These are phyloP conservation scores for Trametes maxima DNA, from an alignment of 768 basidiomycete species.

Conservation along the genomic window DNA sequence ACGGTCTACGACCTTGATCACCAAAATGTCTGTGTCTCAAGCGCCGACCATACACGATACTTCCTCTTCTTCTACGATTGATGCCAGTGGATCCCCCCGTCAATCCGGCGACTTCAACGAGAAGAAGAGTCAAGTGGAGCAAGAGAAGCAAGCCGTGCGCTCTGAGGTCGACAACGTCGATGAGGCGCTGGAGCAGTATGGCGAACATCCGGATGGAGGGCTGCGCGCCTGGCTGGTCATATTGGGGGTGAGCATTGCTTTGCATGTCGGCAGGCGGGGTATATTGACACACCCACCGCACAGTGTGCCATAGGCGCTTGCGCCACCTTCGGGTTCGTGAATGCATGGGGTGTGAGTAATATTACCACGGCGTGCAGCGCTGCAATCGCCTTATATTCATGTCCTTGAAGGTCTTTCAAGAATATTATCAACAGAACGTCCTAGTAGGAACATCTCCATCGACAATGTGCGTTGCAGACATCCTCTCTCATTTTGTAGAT, in stretches of 20 bases:
- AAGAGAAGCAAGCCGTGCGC: slow-evolving; percentile 1
- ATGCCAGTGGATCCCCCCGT: background rate
- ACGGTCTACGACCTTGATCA: background rate
- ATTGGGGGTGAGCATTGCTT: slow-evolving; percentile 37
- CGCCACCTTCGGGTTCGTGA: slow-evolving; percentile 68
- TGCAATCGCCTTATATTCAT: background rate
- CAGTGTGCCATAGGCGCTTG: slow-evolving; percentile 40
- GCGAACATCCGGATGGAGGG: slow-evolving; percentile 47
- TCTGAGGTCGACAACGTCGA: slow-evolving; percentile 16
- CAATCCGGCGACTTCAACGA: slow-evolving; percentile 10
- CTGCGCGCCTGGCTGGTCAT: slow-evolving; percentile 47
- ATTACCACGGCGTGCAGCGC: background rate
- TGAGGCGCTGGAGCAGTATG: background rate
- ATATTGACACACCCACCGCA: background rate
- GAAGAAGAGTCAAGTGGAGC: slow-evolving; percentile 2
- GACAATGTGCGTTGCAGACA: slow-evolving; percentile 49
- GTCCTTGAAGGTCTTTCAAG: slow-evolving; percentile 62
- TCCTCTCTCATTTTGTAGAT: background rate
- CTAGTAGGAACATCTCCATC: slow-evolving; percentile 56
- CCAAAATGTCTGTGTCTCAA: background rate
- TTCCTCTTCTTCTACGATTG: slow-evolving; percentile 6
- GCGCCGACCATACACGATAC: background rate
- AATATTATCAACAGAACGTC: slow-evolving; percentile 61
- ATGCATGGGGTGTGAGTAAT: slow-evolving; percentile 71
- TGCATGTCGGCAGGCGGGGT: background rate